Evolutionary conservation across 2,329 filamentous ascomycete genomes (phyloP).

Genomic region (Didymella keratinophila): DNA sequence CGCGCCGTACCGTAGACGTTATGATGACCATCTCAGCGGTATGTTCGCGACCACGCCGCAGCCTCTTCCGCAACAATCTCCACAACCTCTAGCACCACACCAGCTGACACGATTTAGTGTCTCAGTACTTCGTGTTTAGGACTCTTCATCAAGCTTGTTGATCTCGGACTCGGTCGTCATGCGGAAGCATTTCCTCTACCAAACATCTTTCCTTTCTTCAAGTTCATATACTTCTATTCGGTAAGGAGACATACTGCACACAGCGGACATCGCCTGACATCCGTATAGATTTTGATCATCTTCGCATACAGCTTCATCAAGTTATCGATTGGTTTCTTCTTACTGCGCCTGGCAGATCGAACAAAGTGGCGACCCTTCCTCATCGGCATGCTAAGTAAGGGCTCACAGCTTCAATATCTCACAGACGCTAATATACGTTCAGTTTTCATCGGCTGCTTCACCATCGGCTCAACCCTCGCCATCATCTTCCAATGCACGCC

Average conservation of each 20-base stretch:
- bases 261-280: not conserved
- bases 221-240: not conserved
- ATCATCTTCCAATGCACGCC: constrained; percentile 48
- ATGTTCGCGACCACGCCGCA: not conserved
- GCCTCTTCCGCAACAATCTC: not conserved
- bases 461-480: constrained; percentile 32
- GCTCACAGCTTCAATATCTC: not conserved
- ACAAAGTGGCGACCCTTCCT: not conserved
- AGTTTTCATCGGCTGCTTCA: constrained; percentile 34
- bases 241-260: not conserved
- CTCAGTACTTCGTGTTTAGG: not conserved
- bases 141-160: not conserved
- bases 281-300: not conserved
- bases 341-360: not conserved
- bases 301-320: constrained; percentile 1
- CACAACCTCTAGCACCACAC: not conserved
- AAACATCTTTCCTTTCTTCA: not conserved
- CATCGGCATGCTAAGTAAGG: not conserved
- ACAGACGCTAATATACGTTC: not conserved
- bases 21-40: not conserved
- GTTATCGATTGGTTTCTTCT: not conserved
- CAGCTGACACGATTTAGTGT: not conserved
- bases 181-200: not conserved
- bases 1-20: not conserved
- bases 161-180: not conserved